Percentiles rank a stretch among this genome's conserved stretches.
phyloP scores from a whole-genome alignment of 2,329 filamentous ascomycete genomes.

The Ilyonectria mors-panacis region DNA sequence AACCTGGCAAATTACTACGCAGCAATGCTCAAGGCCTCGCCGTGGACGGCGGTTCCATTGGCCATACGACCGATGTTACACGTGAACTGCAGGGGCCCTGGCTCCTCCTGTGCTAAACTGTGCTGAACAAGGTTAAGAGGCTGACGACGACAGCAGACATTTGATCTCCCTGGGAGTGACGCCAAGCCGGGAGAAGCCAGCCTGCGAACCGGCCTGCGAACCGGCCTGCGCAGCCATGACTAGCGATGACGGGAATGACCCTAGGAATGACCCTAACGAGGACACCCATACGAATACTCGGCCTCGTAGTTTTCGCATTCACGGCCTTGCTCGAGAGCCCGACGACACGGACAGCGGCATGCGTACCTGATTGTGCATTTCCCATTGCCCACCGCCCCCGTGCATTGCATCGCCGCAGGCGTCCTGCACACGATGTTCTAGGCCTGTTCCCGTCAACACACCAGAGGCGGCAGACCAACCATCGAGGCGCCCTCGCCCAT shows the following conservation, averaged over 20 bases:
- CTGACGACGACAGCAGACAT: constrained; percentile 40
- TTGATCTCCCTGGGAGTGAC: constrained; percentile 10
- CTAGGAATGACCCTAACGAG: background rate
- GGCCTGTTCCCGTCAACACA: background rate
- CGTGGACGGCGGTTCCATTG: background rate
- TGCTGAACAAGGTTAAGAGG: constrained; percentile 21
- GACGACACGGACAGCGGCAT: background rate
- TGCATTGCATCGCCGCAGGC: background rate
- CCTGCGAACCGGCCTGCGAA: background rate
- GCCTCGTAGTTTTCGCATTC: background rate
- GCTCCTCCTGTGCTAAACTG: constrained; percentile 7
- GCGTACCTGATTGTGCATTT: background rate
- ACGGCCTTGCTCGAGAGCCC: background rate
- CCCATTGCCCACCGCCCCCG: background rate
- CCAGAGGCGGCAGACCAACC: background rate
- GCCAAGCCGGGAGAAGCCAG: background rate
- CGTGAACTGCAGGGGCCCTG: constrained; percentile 15
- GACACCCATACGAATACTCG: background rate
- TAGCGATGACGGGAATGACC: too few relatives aligned
- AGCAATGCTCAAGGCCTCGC: background rate
- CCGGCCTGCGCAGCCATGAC: background rate
- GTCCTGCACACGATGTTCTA: background rate
- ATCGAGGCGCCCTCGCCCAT: background rate
- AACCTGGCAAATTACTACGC: constrained; percentile 10
- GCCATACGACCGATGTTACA: background rate